Evolutionary conservation across 768 basidiomycete genomes (phyloP).

Genomic region (Xanthoconium purpureum): DNA sequence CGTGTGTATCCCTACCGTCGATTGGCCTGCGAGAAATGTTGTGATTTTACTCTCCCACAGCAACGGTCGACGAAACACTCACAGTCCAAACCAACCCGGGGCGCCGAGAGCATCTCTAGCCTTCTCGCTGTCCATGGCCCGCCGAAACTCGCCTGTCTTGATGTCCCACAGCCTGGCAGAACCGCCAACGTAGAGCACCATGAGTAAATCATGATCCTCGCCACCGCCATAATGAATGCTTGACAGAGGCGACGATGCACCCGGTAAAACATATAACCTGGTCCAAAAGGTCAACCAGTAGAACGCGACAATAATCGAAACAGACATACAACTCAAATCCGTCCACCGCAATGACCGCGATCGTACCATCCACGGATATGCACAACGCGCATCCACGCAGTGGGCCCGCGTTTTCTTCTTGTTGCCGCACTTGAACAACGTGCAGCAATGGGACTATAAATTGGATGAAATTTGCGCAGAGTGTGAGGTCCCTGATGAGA

Average conservation of each 20-base stretch:
- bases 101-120: slow-evolving; percentile 70
- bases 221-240: slow-evolving; percentile 58
- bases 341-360: slow-evolving; percentile 73
- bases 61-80: slow-evolving; percentile 8
- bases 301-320: neutral
- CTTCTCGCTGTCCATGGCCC: slow-evolving; percentile 75
- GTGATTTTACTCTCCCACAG: neutral
- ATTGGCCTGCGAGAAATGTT: slow-evolving; percentile 19
- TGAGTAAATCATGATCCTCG: slow-evolving; percentile 52
- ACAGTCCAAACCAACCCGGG: slow-evolving; percentile 78
- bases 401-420: slow-evolving; percentile 49
- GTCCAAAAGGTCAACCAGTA: neutral
- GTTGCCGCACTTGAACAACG: slow-evolving; percentile 51
- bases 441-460: slow-evolving; percentile 64
- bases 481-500: slow-evolving; percentile 52
- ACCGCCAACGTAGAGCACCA: slow-evolving; percentile 73
- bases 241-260: slow-evolving; percentile 63
- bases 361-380: slow-evolving; percentile 73
- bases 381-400: slow-evolving; percentile 70
- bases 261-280: slow-evolving; percentile 82
- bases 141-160: slow-evolving; percentile 76
- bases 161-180: slow-evolving; percentile 87
- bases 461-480: slow-evolving; percentile 68
- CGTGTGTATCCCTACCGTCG: slow-evolving; percentile 25
- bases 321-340: slow-evolving; percentile 72